phyloP scores from a whole-genome alignment of 139 green algal genomes.

The Tetraselmis chui region DNA sequence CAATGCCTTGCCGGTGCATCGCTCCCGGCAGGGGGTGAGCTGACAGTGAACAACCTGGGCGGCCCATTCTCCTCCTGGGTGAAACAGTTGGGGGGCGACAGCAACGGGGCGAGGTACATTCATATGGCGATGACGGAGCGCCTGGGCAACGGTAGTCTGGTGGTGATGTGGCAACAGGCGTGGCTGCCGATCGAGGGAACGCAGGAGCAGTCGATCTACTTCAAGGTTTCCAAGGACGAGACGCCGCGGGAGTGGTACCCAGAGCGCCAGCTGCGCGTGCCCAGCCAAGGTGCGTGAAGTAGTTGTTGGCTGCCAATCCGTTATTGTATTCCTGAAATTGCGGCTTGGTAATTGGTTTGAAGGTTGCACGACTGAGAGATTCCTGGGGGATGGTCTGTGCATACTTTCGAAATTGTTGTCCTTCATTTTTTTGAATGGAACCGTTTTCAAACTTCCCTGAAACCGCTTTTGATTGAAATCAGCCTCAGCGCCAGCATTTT shows the following conservation, averaged over 20 bases:
- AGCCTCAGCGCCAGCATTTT: too few species aligned
- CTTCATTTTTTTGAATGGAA: too few species aligned
- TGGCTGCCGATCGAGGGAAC: conserved; percentile 6
- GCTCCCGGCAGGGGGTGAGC: neutral
- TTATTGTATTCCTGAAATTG: too few species aligned
- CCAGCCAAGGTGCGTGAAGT: neutral
- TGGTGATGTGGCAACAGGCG: conserved; percentile 8
- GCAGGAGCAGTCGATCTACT: conserved; percentile 13
- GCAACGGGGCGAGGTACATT: conserved; percentile 6
- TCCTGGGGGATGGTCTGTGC: too few species aligned
- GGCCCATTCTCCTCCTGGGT: neutral
- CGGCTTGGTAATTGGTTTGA: too few species aligned
- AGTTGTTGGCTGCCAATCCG: too few species aligned
- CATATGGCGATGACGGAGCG: conserved; percentile 15
- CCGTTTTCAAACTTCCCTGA: too few species aligned
- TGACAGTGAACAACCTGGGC: neutral
- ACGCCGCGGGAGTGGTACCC: neutral
- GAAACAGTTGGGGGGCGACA: neutral
- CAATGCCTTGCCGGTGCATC: neutral
- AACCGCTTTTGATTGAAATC: too few species aligned
- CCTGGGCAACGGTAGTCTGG: conserved; percentile 9
- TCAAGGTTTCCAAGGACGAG: conserved; percentile 8
- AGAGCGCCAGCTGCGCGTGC: neutral
- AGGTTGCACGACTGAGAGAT: too few species aligned
- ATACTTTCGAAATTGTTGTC: too few species aligned